Base-by-base conservation (phyloP, 2,329 filamentous ascomycete species). In the Fulvia fulva region DNA sequence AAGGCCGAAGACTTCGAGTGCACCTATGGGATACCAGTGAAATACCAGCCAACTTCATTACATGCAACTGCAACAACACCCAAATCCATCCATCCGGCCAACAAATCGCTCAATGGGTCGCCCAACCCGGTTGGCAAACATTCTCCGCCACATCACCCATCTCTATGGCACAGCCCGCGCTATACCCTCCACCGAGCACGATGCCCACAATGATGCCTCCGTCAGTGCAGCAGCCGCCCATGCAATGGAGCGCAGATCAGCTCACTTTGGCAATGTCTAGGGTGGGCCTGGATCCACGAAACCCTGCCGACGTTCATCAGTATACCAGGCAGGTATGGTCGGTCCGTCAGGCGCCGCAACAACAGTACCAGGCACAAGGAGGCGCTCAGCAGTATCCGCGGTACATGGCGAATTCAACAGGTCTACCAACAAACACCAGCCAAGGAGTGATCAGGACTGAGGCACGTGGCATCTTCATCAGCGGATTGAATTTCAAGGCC, bases 21-120 rank as follows among this genome's bases (percentile, higher is more conserved):
- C 68, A 71, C 45, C 59, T 71, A 8, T 71, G 64, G 61, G 67
- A 71, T 47, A 70, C 62, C 49, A 66, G 63, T 45, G 51, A 45
- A 8, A 30, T 46, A 6, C 54, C 51, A 43, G 51, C 66, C 1
- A 49, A 50, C 4, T 63, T 68, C 19, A 34, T 64, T 7, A 49
- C 45, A n/a, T 67, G 68, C 59, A 70, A 70, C 45, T 68, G 67
- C 51, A 55, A 53, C 50, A 59, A 49, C 12, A 26, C 57, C 6
- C 52, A 28, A 22, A 23, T 45, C 25, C 63, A 67, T 53, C 59
- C 56, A n/a, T 37, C 45, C 1, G 57, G 45, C 23, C 34, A 53
- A 14, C 49, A 60, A 34, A 56, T 65, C n/a, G 30, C 53, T 19
- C 62, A 58, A 44, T 63, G 63, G 57, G 62, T 59, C 9, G 16